phyloP scores from a whole-genome alignment of 176 grass and related monocot genomes.

The Aechmea fasciata region DNA sequence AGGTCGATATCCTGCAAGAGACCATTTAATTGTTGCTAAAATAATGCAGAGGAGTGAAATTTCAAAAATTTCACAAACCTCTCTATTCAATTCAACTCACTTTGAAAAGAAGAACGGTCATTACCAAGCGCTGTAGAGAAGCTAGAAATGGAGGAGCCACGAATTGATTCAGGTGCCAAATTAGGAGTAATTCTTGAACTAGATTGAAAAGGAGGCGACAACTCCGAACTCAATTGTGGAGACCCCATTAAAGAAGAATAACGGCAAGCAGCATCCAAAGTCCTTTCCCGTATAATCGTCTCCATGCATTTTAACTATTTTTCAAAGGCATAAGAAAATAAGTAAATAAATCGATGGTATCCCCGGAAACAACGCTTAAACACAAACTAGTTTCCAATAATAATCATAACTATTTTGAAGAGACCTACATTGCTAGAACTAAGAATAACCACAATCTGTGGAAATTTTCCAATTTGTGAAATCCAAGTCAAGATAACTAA shows the following conservation, averaged over 20 bases:
- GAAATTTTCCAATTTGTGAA: too few species aligned
- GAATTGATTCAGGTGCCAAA: neutral
- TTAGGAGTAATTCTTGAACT: neutral
- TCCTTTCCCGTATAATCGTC: too few species aligned
- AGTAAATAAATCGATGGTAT: too few species aligned
- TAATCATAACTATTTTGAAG: too few species aligned
- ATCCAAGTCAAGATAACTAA: too few species aligned
- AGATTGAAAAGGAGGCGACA: neutral
- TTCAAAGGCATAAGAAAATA: too few species aligned
- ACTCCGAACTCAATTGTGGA: neutral
- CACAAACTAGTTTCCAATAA: too few species aligned
- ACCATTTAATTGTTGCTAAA: too few species aligned
- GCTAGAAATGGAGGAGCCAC: neutral
- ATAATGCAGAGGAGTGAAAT: constrained; percentile 14
- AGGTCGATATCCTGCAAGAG: constrained; percentile 31
- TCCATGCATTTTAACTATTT: too few species aligned
- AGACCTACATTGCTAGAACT: too few species aligned
- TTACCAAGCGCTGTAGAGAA: constrained; percentile 4
- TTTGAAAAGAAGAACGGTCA: constrained; percentile 26
- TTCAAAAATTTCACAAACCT: neutral
- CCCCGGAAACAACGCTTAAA: too few species aligned
- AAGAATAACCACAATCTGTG: too few species aligned
- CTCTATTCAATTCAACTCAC: constrained; percentile 33
- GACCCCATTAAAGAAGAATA: neutral
- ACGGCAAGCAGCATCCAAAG: neutral